Percentiles rank a stretch among this genome's conserved stretches.
Conservation (phyloP, 2,329 filamentous ascomycete genomes). For the Myriosclerotinia curreyana region DNA sequence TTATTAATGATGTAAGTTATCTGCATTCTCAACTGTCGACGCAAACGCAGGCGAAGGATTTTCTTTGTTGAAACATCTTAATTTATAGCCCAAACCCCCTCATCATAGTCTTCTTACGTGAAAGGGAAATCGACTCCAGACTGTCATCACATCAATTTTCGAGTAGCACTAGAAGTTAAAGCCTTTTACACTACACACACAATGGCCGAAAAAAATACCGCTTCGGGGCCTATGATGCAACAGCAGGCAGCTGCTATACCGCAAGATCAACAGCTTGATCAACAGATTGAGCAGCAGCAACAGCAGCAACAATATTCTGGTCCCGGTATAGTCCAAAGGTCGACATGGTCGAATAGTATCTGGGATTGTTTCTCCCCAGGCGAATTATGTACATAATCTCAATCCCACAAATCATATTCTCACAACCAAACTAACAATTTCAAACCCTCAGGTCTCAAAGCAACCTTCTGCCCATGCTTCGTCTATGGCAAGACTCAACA, state of each 20-base stretch:
- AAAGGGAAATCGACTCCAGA: background rate
- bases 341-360: constrained; percentile 16
- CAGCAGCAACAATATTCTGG: constrained; percentile 12
- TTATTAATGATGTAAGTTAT: background rate
- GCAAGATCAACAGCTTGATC: constrained; percentile 2
- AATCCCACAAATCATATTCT: background rate
- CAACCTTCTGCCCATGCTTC: constrained; percentile 35
- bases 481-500: constrained; percentile 34
- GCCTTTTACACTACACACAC: background rate
- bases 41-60: background rate
- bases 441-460: constrained; percentile 29
- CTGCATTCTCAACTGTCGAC: background rate
- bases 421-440: background rate
- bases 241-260: background rate
- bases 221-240: background rate
- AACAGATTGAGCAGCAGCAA: background rate
- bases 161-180: background rate
- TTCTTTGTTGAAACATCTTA: constrained; percentile 5
- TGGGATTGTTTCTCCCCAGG: constrained; percentile 19
- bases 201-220: constrained; percentile 2
- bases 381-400: constrained; percentile 9
- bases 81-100: background rate
- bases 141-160: background rate
- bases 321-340: background rate
- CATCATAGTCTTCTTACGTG: background rate